phyloP scores from a whole-genome alignment of 768 basidiomycete genomes.

The Hygrocybe punicea region DNA sequence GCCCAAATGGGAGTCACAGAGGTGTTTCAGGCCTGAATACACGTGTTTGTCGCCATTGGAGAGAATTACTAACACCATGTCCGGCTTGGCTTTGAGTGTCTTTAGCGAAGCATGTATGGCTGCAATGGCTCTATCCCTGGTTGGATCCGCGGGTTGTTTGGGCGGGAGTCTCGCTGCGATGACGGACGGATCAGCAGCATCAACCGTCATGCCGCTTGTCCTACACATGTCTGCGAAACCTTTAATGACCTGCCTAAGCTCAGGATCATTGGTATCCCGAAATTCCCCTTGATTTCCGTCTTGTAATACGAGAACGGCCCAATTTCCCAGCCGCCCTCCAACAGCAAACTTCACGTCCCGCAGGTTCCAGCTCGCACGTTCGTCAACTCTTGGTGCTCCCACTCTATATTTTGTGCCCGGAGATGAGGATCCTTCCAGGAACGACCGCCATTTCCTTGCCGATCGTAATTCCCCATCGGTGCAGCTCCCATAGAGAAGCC shows the following conservation, averaged over 20 bases:
- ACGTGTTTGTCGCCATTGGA: constrained; percentile 70
- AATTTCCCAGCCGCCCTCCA: constrained; percentile 55
- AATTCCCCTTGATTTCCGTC: constrained; percentile 60
- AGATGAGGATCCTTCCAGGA: constrained; percentile 65
- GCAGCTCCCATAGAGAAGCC: constrained; percentile 48
- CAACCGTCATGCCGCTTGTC: constrained; percentile 58
- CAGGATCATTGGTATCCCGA: constrained; percentile 47
- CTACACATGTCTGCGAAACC: constrained; percentile 65
- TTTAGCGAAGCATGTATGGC: constrained; percentile 43
- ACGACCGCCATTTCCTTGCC: constrained; percentile 62
- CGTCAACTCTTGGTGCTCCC: constrained; percentile 45
- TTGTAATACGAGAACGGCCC: constrained; percentile 66
- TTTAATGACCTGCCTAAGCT: constrained; percentile 42
- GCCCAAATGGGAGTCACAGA: constrained; percentile 65
- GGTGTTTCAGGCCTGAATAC: constrained; percentile 72
- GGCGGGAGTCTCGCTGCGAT: constrained; percentile 47
- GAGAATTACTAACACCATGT: constrained; percentile 62
- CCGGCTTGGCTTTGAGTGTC: constrained; percentile 45
- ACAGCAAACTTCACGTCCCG: constrained; percentile 58
- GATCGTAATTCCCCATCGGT: constrained; percentile 51
- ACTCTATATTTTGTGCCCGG: constrained; percentile 61
- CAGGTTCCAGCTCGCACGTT: constrained; percentile 77
- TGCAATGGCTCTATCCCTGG: constrained; percentile 48
- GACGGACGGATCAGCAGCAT: constrained; percentile 34
- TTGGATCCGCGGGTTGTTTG: constrained; percentile 52